phyloP scores from a whole-genome alignment of 768 basidiomycete genomes.

The Podaxis mareebaensis region DNA sequence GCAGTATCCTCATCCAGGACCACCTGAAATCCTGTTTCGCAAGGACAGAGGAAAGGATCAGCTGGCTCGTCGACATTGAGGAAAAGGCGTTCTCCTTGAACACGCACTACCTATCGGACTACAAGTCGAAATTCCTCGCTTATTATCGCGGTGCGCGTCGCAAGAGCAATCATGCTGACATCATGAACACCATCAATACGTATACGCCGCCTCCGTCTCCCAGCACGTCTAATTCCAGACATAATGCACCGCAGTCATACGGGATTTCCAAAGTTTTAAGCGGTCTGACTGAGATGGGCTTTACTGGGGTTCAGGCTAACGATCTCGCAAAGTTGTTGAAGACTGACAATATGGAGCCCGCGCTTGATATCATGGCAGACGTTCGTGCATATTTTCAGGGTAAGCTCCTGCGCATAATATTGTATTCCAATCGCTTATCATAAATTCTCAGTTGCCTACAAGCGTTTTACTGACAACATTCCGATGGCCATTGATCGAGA shows the following conservation, averaged over 20 bases:
- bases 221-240: constrained; percentile 8
- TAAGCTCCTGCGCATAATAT: constrained; percentile 22
- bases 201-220: neutral
- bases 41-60: constrained; percentile 39
- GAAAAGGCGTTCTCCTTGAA: constrained; percentile 52
- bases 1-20: constrained; percentile 38
- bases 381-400: constrained; percentile 79
- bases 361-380: constrained; percentile 67
- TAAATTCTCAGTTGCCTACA: constrained; percentile 51
- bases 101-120: constrained; percentile 50
- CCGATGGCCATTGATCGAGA: constrained; percentile 57
- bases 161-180: constrained; percentile 23
- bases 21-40: constrained; percentile 48
- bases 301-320: constrained; percentile 36
- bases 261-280: constrained; percentile 36
- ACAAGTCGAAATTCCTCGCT: constrained; percentile 38
- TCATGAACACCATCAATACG: constrained; percentile 28
- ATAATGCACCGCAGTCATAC: neutral
- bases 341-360: constrained; percentile 43
- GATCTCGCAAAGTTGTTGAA: constrained; percentile 54
- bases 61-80: constrained; percentile 54
- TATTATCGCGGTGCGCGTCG: constrained; percentile 48
- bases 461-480: constrained; percentile 57
- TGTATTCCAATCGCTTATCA: neutral
- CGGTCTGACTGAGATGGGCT: constrained; percentile 37